Evolutionary conservation across 1,284 basidiomycete species (phyloP), one percentile per base, ranked within the genome.

Genomic region (Thecaphora thlaspeos): DNA sequence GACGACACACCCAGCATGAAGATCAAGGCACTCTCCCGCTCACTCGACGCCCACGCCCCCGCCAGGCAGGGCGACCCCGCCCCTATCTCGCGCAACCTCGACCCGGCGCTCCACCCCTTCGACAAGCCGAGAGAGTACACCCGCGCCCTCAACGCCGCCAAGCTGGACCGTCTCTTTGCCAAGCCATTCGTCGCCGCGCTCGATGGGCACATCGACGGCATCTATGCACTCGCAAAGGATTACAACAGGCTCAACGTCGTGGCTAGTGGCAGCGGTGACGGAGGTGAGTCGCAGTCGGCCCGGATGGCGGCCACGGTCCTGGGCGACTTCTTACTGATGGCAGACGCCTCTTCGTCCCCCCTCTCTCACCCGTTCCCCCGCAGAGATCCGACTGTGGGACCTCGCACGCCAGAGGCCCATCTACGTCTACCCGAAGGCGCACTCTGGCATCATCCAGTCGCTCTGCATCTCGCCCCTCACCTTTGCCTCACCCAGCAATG

Each of bases 231-330:
- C 56, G 85, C 85, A 19, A 87, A 85, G 73, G 90, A 90, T 74
- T 87, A 88, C 26, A 85, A 86, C 19, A 84, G 88, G 2, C 81
- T 95, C 41, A 87, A 86, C 19, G 83, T 87, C 15, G 83, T 96
- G n/a, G 93, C 90, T 0, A 95, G 90, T 64, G 94, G 90, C 22
- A 91, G 90, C 66, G 95, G 92, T 82, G 92, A 97, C 78, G 94
- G 94, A 81, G 89, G 89, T 89, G 64, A 76, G 85, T 83, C 7
- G n/a, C n/a, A n/a, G n/a, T n/a, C n/a, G n/a, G n/a, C n/a, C n/a
- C n/a, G 15, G 41, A 22, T 39, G 21, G 39, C 34, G n/a, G 14
- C 21, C 19, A 46, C 8, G 14, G n/a, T n/a, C n/a, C n/a, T n/a
- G n/a, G n/a, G n/a, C n/a, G n/a, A n/a, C 19, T 34, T 43, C 41